Conservation (phyloP, 1,139 yeast species). For the Pichia sp. region DNA sequence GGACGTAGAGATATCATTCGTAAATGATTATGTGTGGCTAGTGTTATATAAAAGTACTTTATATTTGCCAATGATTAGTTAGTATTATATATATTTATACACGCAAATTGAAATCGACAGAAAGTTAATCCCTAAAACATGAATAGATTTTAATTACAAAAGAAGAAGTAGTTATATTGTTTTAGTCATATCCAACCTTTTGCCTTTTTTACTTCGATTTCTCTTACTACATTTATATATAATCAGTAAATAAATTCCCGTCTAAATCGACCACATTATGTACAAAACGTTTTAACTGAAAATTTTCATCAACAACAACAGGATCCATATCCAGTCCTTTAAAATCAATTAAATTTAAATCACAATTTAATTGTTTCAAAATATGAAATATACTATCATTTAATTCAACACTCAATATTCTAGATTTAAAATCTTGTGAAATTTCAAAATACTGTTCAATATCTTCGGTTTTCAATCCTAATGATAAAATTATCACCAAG, state of each 20-base stretch:
- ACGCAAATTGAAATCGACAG: too few relatives aligned
- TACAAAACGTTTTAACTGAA: slow-evolving; percentile 24
- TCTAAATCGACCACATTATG: slow-evolving; percentile 20
- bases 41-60: too few relatives aligned
- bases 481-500: slow-evolving; percentile 29
- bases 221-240: not conserved
- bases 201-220: too few relatives aligned
- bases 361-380: slow-evolving; percentile 34
- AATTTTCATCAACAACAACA: slow-evolving; percentile 16
- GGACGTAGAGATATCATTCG: slow-evolving; percentile 38
- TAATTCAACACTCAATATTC: slow-evolving; percentile 32
- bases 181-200: too few relatives aligned
- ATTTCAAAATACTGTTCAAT: slow-evolving; percentile 24
- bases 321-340: slow-evolving; percentile 5
- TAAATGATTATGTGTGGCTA: too few relatives aligned
- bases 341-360: slow-evolving; percentile 30
- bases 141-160: too few relatives aligned
- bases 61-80: too few relatives aligned
- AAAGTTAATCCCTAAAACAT: too few relatives aligned
- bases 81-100: too few relatives aligned
- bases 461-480: slow-evolving; percentile 23
- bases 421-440: slow-evolving; percentile 22
- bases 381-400: slow-evolving; percentile 37
- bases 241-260: slow-evolving; percentile 6
- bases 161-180: too few relatives aligned